Base-by-base conservation (phyloP, 1,284 basidiomycete species). In the Megacollybia platyphylla region DNA sequence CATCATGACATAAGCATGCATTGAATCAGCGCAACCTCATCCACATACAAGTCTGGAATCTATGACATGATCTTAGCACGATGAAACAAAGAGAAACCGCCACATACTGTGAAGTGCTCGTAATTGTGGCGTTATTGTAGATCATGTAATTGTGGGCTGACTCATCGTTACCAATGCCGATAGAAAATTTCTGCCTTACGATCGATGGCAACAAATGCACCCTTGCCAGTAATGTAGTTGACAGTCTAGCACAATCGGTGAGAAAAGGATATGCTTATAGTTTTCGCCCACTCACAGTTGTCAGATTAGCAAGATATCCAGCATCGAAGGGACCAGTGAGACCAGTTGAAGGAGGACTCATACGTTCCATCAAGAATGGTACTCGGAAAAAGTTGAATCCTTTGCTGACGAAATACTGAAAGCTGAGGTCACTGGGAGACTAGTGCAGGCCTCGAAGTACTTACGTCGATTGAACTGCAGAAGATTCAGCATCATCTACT, bases 301-400 rank as follows among this genome's bases (percentile, higher is more conserved):
- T 67, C 42, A 77, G 56, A 28, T 66, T 68, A 38, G 54, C 58
- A 26, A 79, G 63, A 55, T 79, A 80, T 7, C 71, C 65, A 29
- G 57, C 44, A 50, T 76, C 59, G 54, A 77, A 73, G 17, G 70
- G 45, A 15, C 75, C 75, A 40, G 69, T 68, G 35, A 79, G 56
- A 7, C 76, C 76, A 26, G 50, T 65, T 1, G 71, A 48, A 40
- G 68, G 69, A 29, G 75, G 71, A 44, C 55, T 64, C 40, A 79
- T 48, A 43, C 76, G 72, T 53, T 79, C 76, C 58, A 73, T 61
- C 47, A 65, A 53, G 71, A 79, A 75, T 7, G 75, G 68, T 49
- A 79, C 57, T 48, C 76, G 74, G 73, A 79, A 78, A 13, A 70
- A 67, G 59, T 79, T 79, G 63, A 79, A 70, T 18, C 75, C 76